Conservation (phyloP, 331 rosid species). For the Malus hybrid region DNA sequence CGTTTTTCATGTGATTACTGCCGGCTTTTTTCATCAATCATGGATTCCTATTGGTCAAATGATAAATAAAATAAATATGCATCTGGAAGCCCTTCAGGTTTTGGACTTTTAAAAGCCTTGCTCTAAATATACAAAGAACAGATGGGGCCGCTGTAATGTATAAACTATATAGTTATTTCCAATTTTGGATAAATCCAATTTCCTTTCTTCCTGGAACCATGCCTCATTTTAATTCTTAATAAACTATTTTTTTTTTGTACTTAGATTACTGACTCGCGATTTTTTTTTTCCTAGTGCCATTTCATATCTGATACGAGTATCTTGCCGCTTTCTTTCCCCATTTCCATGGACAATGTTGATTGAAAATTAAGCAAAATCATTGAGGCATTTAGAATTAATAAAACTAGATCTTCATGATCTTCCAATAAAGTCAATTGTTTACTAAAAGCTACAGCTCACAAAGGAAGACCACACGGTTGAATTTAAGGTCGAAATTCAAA, state of each 20-base stretch:
- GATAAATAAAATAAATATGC: background rate
- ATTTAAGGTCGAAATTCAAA: background rate
- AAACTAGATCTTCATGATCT: background rate
- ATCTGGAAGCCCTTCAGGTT: background rate
- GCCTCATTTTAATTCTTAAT: background rate
- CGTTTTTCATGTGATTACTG: conserved; percentile 4
- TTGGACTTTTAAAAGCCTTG: too few species aligned
- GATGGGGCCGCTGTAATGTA: too few species aligned
- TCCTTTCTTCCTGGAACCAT: too few species aligned
- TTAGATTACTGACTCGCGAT: background rate
- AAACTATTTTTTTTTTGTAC: too few species aligned
- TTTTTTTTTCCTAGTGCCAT: background rate
- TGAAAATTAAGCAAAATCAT: background rate
- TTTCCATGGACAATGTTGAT: background rate
- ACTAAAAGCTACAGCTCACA: background rate
- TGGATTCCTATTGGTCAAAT: background rate
- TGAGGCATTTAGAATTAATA: background rate
- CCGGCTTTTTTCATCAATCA: background rate
- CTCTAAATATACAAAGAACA: too few species aligned
- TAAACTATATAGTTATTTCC: too few species aligned
- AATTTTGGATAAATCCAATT: too few species aligned
- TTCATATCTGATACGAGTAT: background rate
- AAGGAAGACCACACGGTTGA: background rate
- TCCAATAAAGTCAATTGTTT: conserved; percentile 4
- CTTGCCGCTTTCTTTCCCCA: background rate